Percentiles rank a stretch among this genome's conserved stretches.
These are phyloP conservation scores for Anethum foeniculum DNA, from an alignment of 140 eudicot species.

Conservation along the genomic window DNA sequence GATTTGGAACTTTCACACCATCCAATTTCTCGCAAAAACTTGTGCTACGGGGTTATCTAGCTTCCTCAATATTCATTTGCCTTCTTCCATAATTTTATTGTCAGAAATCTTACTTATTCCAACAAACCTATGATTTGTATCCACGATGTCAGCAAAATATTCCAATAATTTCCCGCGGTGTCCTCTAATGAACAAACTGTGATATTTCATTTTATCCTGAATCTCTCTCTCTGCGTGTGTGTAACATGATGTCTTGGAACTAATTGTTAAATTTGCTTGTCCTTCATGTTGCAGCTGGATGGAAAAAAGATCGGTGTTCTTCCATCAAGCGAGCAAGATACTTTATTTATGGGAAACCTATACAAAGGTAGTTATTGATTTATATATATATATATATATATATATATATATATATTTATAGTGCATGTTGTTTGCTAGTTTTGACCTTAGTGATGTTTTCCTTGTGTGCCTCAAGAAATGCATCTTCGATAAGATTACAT, in stretches of 20 bases:
- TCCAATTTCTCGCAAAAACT: background rate
- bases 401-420: background rate
- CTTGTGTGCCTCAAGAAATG: background rate
- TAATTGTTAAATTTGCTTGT: slow-evolving; percentile 12
- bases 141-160: background rate
- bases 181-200: background rate
- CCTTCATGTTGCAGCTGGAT: slow-evolving; percentile 58
- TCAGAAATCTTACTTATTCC: background rate
- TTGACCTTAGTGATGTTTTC: background rate
- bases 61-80: background rate
- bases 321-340: slow-evolving; percentile 73
- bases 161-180: background rate
- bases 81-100: background rate
- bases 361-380: slow-evolving; percentile 51
- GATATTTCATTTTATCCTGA: background rate
- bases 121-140: background rate
- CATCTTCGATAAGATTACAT: background rate
- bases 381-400: background rate
- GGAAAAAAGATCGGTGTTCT: slow-evolving; percentile 92
- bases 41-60: background rate
- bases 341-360: slow-evolving; percentile 76
- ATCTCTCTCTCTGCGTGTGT: background rate
- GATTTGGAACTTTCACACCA: background rate
- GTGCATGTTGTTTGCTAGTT: background rate
- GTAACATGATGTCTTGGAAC: background rate